These are phyloP conservation scores for Thermothielavioides terrestris DNA, from an alignment of 495 filamentous ascomycete species.

Conservation along the genomic window DNA sequence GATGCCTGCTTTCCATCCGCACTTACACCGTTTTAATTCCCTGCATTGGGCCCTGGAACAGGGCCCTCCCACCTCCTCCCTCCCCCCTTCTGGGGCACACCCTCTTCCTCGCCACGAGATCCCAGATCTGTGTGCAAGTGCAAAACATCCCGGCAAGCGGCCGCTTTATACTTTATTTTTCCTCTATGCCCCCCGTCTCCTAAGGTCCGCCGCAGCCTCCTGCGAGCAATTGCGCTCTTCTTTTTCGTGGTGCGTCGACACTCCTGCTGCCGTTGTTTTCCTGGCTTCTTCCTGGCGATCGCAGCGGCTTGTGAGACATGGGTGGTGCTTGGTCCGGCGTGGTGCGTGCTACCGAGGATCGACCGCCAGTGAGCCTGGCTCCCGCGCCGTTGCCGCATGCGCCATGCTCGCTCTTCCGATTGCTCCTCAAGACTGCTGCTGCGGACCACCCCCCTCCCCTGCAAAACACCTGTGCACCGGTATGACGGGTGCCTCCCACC, in stretches of 20 bases:
- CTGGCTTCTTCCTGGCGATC: conserved; percentile 4
- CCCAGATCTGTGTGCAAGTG: neutral
- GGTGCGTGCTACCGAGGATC: conserved; percentile 28
- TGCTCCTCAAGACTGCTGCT: conserved; percentile 10
- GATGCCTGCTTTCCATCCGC: conserved; percentile 14
- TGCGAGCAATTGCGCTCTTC: neutral
- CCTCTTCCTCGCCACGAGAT: neutral
- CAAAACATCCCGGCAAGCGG: neutral
- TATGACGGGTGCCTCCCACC: too few relatives aligned
- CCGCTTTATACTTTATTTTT: neutral
- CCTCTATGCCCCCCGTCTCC: neutral
- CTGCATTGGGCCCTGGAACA: conserved; percentile 20
- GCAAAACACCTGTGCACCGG: conserved; percentile 31
- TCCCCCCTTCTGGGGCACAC: neutral
- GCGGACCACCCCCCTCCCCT: conserved; percentile 30
- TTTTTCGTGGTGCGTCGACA: conserved; percentile 1
- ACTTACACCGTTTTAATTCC: conserved; percentile 23
- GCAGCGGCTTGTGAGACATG: conserved; percentile 17
- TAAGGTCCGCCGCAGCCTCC: too few relatives aligned
- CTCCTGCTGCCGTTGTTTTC: conserved; percentile 3
- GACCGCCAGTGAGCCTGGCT: conserved; percentile 22
- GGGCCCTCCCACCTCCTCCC: conserved; percentile 4
- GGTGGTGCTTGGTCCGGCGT: conserved; percentile 24
- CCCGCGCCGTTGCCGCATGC: conserved; percentile 25
- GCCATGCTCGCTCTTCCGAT: conserved; percentile 33